phyloP scores from a whole-genome alignment of 805 yeast species.

The Saturnispora quitensis region DNA sequence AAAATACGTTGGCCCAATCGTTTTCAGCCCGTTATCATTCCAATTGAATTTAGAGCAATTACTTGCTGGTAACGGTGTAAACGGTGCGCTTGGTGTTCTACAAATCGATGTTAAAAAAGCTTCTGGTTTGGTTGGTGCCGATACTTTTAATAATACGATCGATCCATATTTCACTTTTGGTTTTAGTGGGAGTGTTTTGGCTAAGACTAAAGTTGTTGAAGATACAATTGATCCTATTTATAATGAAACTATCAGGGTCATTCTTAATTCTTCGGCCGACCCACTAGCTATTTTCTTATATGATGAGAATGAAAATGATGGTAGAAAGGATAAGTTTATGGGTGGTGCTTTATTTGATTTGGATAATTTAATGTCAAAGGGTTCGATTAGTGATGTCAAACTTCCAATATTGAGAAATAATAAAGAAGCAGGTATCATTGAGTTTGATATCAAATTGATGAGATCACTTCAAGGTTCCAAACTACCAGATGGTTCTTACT shows the following conservation, averaged over 20 bases:
- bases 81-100: conserved; percentile 81
- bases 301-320: conserved; percentile 61
- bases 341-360: conserved; percentile 73
- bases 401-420: conserved; percentile 70
- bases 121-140: conserved; percentile 57
- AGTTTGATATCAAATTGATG: conserved; percentile 62
- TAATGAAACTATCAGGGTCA: conserved; percentile 68
- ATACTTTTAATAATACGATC: conserved; percentile 63
- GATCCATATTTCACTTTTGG: conserved; percentile 85
- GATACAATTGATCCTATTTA: conserved; percentile 71
- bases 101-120: conserved; percentile 63
- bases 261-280: conserved; percentile 69
- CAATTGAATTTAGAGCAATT: conserved; percentile 89
- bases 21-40: conserved; percentile 85
- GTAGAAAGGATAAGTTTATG: conserved; percentile 64
- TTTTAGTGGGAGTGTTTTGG: conserved; percentile 48
- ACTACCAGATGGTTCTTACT: conserved; percentile 71
- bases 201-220: conserved; percentile 56
- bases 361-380: conserved; percentile 49
- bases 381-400: conserved; percentile 38
- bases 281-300: conserved; percentile 64
- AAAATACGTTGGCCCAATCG: conserved; percentile 81
- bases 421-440: conserved; percentile 69
- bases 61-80: conserved; percentile 69
- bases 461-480: conserved; percentile 59